Percentiles rank a stretch among this genome's conserved stretches.
Conservation (phyloP, 2,329 filamentous ascomycete genomes). For the Diaporthe caulivora region DNA sequence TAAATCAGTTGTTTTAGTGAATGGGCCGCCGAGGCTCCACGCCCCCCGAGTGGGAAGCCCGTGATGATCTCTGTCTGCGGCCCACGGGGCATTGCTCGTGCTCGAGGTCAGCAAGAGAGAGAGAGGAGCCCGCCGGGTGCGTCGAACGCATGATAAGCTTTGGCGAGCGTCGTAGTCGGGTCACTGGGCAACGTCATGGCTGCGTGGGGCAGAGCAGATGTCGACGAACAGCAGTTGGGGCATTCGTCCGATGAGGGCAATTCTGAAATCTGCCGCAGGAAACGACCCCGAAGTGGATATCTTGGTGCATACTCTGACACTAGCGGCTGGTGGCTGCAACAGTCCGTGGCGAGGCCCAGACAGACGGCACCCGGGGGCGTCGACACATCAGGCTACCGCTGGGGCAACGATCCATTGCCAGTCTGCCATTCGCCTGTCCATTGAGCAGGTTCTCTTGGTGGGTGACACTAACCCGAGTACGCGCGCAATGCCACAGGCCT, state of each 20-base stretch:
- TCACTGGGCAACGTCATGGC: constrained; percentile 28
- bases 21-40: constrained; percentile 13
- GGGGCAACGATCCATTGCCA: neutral
- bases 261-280: constrained; percentile 32
- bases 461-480: constrained; percentile 18
- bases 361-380: constrained; percentile 9
- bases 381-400: constrained; percentile 12
- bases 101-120: neutral
- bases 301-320: constrained; percentile 33
- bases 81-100: neutral
- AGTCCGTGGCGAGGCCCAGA: constrained; percentile 12
- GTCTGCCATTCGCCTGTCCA: neutral
- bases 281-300: constrained; percentile 31
- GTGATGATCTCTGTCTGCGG: neutral
- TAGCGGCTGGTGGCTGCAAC: constrained; percentile 31
- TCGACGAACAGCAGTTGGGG: constrained; percentile 14
- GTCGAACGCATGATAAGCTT: constrained; percentile 29
- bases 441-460: constrained; percentile 18
- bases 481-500: constrained; percentile 13
- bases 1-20: neutral
- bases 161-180: constrained; percentile 21
- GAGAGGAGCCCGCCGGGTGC: neutral
- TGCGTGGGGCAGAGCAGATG: constrained; percentile 3
- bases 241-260: constrained; percentile 9
- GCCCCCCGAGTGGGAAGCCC: neutral